These are phyloP conservation scores for Aspergillus sergii DNA, from an alignment of 2,329 filamentous ascomycete species.

Conservation along the genomic window DNA sequence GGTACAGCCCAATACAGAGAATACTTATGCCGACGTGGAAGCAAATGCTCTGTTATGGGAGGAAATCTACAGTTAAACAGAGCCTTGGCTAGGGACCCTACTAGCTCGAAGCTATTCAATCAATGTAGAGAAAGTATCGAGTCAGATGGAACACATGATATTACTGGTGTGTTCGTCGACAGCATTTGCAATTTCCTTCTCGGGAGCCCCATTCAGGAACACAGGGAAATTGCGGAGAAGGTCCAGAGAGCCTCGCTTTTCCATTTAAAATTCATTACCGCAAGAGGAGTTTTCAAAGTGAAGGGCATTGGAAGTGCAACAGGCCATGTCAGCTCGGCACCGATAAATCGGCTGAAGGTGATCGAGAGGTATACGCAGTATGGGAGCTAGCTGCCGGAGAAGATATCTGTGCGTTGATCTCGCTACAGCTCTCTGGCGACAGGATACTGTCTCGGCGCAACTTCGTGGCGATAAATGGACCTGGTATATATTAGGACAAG, in stretches of 20 bases:
- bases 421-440: too few species aligned
- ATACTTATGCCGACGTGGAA: constrained; percentile 1
- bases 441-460: too few species aligned
- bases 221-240: constrained; percentile 1
- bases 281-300: constrained; percentile 1
- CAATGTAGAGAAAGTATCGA: not conserved
- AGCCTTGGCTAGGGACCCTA: not conserved
- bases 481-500: too few species aligned
- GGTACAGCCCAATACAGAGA: constrained; percentile 2
- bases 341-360: too few species aligned
- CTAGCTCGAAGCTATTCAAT: not conserved
- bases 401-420: too few species aligned
- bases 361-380: too few species aligned
- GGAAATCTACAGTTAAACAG: not conserved
- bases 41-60: constrained; percentile 4
- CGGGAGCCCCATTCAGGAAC: constrained; percentile 1
- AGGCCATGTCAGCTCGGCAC: constrained; percentile 2
- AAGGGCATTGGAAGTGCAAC: constrained; percentile 2
- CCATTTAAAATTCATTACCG: constrained; percentile 1
- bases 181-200: constrained; percentile 5
- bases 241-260: constrained; percentile 1
- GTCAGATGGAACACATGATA: constrained; percentile 1
- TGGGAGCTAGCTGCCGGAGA: too few species aligned
- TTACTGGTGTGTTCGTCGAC: constrained; percentile 2
- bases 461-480: too few species aligned